Evolutionary conservation across 306 rosid genomes (phyloP).

Genomic region (Biancaea sappan): DNA sequence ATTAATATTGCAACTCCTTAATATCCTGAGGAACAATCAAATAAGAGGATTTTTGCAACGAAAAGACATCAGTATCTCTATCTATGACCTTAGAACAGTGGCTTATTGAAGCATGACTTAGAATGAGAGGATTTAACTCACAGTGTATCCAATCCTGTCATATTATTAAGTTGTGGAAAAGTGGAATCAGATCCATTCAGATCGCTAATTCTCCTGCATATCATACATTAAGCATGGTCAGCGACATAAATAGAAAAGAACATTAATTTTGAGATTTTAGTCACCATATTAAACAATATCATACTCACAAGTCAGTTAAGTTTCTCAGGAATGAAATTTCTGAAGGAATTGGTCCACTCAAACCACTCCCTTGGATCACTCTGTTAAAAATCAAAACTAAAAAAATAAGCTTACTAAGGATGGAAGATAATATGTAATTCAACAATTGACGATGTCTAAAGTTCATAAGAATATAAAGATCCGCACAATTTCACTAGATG

Average conservation of each 20-base stretch:
- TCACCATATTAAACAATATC: neutral
- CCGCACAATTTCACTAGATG: conserved; percentile 54
- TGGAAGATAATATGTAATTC: neutral
- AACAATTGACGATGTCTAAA: neutral
- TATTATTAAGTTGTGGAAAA: conserved; percentile 51
- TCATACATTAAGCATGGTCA: conserved; percentile 4
- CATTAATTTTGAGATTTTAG: neutral
- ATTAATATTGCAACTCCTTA: conserved; percentile 70
- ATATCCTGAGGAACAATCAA: conserved; percentile 49
- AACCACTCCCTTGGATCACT: conserved; percentile 71
- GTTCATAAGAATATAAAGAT: neutral
- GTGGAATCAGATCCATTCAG: conserved; percentile 56
- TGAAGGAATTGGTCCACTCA: conserved; percentile 78
- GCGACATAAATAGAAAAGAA: neutral
- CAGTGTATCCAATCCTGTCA: conserved; percentile 43
- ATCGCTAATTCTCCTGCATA: conserved; percentile 77
- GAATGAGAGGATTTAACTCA: conserved; percentile 46
- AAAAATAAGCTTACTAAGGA: neutral
- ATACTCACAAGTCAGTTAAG: conserved; percentile 63
- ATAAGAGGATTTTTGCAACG: conserved; percentile 3
- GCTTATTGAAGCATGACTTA: conserved; percentile 31
- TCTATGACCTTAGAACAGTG: neutral
- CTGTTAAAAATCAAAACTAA: conserved; percentile 34
- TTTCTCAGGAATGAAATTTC: conserved; percentile 46
- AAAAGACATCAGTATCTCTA: conserved; percentile 2